These are phyloP conservation scores for Ophiostoma pallidulum DNA, from an alignment of 2,329 filamentous ascomycete genomes.

Conservation along the genomic window DNA sequence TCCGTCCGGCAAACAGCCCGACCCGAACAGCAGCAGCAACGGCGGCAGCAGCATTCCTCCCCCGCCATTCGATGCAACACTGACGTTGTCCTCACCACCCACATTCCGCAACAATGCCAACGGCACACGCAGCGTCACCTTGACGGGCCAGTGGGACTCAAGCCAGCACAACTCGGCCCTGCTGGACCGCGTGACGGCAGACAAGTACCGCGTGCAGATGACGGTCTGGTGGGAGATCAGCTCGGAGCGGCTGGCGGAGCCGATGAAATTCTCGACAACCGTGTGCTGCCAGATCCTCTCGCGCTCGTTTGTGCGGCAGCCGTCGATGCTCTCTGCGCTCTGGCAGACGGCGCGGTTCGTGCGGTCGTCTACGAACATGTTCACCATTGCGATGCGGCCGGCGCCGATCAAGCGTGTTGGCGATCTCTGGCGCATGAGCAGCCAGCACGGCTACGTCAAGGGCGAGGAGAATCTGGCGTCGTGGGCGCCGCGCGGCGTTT, in stretches of 20 bases:
- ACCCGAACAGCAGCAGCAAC: neutral
- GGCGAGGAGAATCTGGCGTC: slow-evolving; percentile 78
- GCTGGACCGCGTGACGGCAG: slow-evolving; percentile 86
- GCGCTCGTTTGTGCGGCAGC: slow-evolving; percentile 73
- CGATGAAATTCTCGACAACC: slow-evolving; percentile 78
- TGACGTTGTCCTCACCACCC: slow-evolving; percentile 71
- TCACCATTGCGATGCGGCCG: slow-evolving; percentile 76
- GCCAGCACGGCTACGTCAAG: slow-evolving; percentile 89
- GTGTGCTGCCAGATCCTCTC: slow-evolving; percentile 76
- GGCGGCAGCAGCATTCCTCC: too few relatives aligned
- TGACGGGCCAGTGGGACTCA: slow-evolving; percentile 95
- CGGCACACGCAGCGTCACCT: slow-evolving; percentile 75
- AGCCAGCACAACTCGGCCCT: slow-evolving; percentile 86
- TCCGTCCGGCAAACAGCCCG: slow-evolving; percentile 56
- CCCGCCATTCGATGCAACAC: slow-evolving; percentile 53
- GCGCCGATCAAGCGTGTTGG: slow-evolving; percentile 83
- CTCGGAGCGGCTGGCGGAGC: slow-evolving; percentile 68
- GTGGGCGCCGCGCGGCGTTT: slow-evolving; percentile 86
- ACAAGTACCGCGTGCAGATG: slow-evolving; percentile 86
- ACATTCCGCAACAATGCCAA: slow-evolving; percentile 78
- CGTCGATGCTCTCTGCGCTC: slow-evolving; percentile 76
- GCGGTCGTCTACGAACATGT: slow-evolving; percentile 77
- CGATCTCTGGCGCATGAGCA: slow-evolving; percentile 94
- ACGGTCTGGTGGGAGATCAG: slow-evolving; percentile 77
- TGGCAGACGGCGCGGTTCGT: slow-evolving; percentile 81